Percentiles rank a stretch among this genome's conserved stretches.
Conservation (phyloP, 495 filamentous ascomycete species). For the Neurospora sp. region DNA sequence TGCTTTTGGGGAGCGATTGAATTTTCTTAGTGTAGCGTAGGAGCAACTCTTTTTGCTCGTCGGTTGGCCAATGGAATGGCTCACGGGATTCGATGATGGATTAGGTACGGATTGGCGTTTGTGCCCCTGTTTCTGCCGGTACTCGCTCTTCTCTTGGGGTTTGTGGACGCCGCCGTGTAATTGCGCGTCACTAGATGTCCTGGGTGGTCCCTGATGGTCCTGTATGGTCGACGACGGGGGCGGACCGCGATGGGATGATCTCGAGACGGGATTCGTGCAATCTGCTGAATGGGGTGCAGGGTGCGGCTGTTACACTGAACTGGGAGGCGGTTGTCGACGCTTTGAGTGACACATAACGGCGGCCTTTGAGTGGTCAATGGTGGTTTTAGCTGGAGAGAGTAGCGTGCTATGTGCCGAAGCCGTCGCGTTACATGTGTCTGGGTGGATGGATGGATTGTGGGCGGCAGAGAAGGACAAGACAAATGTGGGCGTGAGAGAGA, state of each 20-base stretch:
- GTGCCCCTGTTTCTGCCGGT: neutral
- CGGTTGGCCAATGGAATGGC: neutral
- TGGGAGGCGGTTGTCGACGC: slow-evolving; percentile 3
- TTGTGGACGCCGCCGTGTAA: neutral
- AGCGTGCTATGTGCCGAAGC: neutral
- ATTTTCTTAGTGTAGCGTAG: neutral
- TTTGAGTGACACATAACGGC: slow-evolving; percentile 12
- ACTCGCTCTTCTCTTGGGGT: neutral
- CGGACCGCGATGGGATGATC: neutral
- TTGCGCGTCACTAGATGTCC: neutral
- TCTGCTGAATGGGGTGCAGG: neutral
- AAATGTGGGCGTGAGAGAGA: neutral
- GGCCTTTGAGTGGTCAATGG: slow-evolving; percentile 16
- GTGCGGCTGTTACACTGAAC: neutral
- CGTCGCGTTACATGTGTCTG: neutral
- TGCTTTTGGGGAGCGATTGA: neutral
- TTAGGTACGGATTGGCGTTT: neutral
- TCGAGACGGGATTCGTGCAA: neutral
- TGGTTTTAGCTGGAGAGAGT: neutral
- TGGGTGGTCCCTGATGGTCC: neutral
- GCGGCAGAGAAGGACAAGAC: neutral
- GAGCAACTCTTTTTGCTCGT: neutral
- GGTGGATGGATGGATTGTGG: neutral
- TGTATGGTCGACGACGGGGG: neutral
- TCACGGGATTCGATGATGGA: neutral